Conservation (phyloP, 2,329 filamentous ascomycete species). For the Microdochium paspali region DNA sequence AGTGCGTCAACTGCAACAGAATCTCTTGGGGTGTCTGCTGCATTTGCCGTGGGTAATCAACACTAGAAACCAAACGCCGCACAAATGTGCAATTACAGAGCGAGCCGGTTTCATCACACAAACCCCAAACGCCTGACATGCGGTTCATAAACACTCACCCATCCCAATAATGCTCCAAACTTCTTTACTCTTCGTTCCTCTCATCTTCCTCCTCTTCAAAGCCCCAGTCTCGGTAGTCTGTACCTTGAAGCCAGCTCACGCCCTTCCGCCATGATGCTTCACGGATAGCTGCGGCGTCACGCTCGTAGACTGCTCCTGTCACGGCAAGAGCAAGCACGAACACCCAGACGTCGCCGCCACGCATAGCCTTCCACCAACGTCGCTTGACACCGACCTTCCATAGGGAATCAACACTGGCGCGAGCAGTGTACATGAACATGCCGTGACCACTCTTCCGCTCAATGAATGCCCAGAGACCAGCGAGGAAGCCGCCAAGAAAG, state of each 20-base stretch:
- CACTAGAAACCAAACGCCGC: background rate
- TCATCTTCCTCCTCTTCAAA: constrained; percentile 41
- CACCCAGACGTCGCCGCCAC: constrained; percentile 74
- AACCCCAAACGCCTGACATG: background rate
- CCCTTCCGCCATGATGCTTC: constrained; percentile 62
- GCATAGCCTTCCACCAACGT: constrained; percentile 76
- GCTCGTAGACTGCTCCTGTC: constrained; percentile 70
- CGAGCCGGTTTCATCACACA: background rate
- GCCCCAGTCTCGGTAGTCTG: constrained; percentile 64
- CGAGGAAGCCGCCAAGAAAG: constrained; percentile 80
- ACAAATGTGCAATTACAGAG: background rate
- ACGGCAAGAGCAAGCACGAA: constrained; percentile 73
- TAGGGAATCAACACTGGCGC: constrained; percentile 69
- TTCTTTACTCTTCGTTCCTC: constrained; percentile 14
- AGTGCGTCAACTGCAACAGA: background rate
- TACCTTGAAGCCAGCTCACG: constrained; percentile 63
- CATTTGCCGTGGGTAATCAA: too few species aligned
- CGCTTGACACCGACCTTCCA: constrained; percentile 95
- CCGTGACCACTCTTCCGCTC: constrained; percentile 54
- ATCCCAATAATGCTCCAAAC: background rate
- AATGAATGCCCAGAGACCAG: constrained; percentile 77
- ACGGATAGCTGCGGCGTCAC: constrained; percentile 56
- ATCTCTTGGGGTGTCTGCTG: too few species aligned
- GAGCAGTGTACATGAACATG: constrained; percentile 70
- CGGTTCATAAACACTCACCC: background rate